Evolutionary conservation across 2,329 filamentous ascomycete genomes (phyloP).

Genomic region (Colletotrichum lupini): DNA sequence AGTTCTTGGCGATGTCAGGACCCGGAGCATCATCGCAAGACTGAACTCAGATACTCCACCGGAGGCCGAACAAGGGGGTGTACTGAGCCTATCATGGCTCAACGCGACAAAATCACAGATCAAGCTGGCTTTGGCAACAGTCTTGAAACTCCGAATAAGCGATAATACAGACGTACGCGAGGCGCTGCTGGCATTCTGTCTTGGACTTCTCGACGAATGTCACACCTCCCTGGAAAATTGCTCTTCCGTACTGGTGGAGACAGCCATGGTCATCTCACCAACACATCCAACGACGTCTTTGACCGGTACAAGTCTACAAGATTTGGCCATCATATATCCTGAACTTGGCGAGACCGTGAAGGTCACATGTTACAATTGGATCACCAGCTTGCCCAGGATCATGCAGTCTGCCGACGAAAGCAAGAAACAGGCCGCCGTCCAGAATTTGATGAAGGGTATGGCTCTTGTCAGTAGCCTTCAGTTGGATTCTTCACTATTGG

Average conservation of each 20-base stretch:
- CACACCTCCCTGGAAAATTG: conserved; percentile 77
- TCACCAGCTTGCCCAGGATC: conserved; percentile 80
- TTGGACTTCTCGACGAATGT: conserved; percentile 83
- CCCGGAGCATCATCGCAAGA: conserved; percentile 56
- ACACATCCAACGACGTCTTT: conserved; percentile 53
- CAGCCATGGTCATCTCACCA: conserved; percentile 75
- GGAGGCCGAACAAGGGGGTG: conserved; percentile 47
- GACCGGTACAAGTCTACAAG: conserved; percentile 63
- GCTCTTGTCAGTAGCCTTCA: conserved; percentile 72
- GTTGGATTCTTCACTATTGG: conserved; percentile 73
- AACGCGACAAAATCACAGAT: conserved; percentile 84
- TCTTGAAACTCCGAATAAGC: conserved; percentile 80
- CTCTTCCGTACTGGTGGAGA: conserved; percentile 80
- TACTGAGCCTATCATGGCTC: conserved; percentile 73
- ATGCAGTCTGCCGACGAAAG: conserved; percentile 88
- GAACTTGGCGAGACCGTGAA: conserved; percentile 74
- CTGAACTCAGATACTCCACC: conserved; percentile 9
- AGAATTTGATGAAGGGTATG: conserved; percentile 81
- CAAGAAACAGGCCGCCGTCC: conserved; percentile 77
- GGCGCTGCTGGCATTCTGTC: conserved; percentile 77
- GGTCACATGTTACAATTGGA: conserved; percentile 81
- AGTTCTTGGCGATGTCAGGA: conserved; percentile 69
- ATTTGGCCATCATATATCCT: conserved; percentile 71
- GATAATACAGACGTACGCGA: conserved; percentile 75
- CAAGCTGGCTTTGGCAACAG: conserved; percentile 81